Percentiles rank a stretch among this genome's conserved stretches.
Evolutionary conservation across 2,329 filamentous ascomycete species (phyloP).

Genomic region (Claviceps sorghi): DNA sequence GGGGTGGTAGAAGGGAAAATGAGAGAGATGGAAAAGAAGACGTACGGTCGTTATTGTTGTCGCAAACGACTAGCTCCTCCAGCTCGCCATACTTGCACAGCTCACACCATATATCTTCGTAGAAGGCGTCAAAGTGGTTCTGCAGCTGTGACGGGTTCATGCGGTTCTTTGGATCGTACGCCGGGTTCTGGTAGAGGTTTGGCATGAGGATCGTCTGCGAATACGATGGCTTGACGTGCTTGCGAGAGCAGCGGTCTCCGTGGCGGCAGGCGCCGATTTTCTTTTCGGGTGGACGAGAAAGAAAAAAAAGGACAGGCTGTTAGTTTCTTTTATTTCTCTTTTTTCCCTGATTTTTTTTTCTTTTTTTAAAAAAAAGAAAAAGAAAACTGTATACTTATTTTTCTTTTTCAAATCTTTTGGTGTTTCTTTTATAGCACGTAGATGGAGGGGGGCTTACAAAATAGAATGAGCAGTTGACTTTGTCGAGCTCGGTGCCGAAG

Average conservation of each 20-base stretch:
- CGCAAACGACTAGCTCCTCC: constrained; percentile 95
- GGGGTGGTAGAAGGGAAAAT: not conserved
- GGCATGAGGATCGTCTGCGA: constrained; percentile 94
- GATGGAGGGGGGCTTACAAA: constrained; percentile 20
- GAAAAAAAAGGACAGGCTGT: too few species aligned
- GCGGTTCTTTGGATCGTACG: constrained; percentile 90
- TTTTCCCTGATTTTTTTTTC: not conserved
- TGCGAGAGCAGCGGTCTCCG: constrained; percentile 93
- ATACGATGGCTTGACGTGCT: constrained; percentile 98
- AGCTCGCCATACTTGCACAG: constrained; percentile 97
- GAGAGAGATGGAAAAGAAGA: constrained; percentile 14
- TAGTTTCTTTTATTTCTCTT: not conserved
- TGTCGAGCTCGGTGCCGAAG: constrained; percentile 99
- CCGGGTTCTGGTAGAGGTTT: constrained; percentile 97
- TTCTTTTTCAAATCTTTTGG: not conserved
- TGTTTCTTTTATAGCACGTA: not conserved
- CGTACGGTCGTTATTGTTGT: constrained; percentile 96
- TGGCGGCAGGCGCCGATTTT: constrained; percentile 98
- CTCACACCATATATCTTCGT: constrained; percentile 99
- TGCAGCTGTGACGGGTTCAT: constrained; percentile 94
- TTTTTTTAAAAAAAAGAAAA: too few species aligned
- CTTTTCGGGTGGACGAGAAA: constrained; percentile 16
- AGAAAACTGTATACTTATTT: too few species aligned
- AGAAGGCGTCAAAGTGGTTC: constrained; percentile 99
- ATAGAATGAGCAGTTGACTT: constrained; percentile 99